phyloP scores from a whole-genome alignment of 495 filamentous ascomycete genomes.

The Neurospora africana region DNA sequence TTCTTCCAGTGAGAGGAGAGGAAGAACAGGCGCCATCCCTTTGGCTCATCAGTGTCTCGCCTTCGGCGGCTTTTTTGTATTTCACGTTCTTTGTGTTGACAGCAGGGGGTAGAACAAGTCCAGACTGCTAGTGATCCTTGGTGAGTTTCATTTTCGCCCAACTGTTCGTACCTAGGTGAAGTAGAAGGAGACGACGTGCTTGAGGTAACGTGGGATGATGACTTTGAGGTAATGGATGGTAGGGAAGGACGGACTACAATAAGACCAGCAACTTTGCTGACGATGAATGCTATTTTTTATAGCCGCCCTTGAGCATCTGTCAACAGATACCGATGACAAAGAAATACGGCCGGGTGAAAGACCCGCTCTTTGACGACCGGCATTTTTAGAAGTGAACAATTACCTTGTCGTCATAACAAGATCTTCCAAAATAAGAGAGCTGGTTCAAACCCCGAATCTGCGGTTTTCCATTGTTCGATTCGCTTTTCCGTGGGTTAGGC shows the following conservation, averaged over 20 bases:
- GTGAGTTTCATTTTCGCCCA: not conserved
- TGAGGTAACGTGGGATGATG: not conserved
- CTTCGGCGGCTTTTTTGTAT: not conserved
- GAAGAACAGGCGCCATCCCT: not conserved
- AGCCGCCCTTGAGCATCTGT: not conserved
- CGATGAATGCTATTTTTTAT: not conserved
- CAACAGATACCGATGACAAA: not conserved
- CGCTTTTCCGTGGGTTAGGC: not conserved
- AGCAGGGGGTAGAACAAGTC: not conserved
- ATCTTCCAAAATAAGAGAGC: not conserved
- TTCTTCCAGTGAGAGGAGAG: not conserved
- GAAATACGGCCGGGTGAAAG: not conserved
- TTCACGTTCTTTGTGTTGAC: not conserved
- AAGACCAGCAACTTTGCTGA: not conserved
- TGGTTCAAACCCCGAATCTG: not conserved
- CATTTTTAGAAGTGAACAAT: not conserved
- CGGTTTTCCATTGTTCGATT: not conserved
- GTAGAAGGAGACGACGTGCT: not conserved
- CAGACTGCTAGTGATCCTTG: not conserved
- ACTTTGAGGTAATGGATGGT: not conserved
- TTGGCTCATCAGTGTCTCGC: not conserved
- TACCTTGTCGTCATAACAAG: not conserved
- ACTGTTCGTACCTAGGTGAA: not conserved
- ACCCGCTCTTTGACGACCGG: not conserved
- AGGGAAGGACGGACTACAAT: not conserved